Conservation (phyloP, 192 early-diverging fungal genomes). For the Powellomyces hirtus region DNA sequence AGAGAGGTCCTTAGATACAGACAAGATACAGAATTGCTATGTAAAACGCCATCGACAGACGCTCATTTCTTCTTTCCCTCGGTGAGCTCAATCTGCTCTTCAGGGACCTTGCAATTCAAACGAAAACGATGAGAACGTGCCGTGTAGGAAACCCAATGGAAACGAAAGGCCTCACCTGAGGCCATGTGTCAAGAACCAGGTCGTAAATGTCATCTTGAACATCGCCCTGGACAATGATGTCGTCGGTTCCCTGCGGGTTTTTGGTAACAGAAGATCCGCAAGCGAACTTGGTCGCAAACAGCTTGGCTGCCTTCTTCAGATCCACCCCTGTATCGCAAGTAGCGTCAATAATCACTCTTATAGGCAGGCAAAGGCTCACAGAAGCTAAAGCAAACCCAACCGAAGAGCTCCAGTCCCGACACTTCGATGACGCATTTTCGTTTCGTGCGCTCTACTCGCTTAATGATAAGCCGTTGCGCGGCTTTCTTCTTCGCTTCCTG, state of each 20-base stretch:
- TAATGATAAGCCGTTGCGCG: slow-evolving; percentile 66
- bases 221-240: slow-evolving; percentile 98
- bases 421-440: slow-evolving; percentile 88
- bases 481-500: slow-evolving; percentile 64
- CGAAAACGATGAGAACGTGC: neutral
- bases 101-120: slow-evolving; percentile 59
- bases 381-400: no score
- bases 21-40: no score
- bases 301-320: slow-evolving; percentile 94
- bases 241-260: slow-evolving; percentile 87
- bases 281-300: slow-evolving; percentile 94
- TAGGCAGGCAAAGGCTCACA: neutral
- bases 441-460: slow-evolving; percentile 87
- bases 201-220: slow-evolving; percentile 85
- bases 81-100: slow-evolving; percentile 72
- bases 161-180: slow-evolving; percentile 50
- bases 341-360: neutral
- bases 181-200: slow-evolving; percentile 72
- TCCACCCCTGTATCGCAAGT: slow-evolving; percentile 68
- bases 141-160: neutral
- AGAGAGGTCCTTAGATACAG: no score
- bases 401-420: slow-evolving; percentile 85
- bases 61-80: slow-evolving; percentile 74
- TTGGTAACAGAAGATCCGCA: slow-evolving; percentile 89
- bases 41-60: no score